A percentile compares a stretch with the other conserved stretches of the same genome.
Evolutionary conservation across 1,284 basidiomycete genomes (phyloP).

Genomic region (Rhodotorula sp.): DNA sequence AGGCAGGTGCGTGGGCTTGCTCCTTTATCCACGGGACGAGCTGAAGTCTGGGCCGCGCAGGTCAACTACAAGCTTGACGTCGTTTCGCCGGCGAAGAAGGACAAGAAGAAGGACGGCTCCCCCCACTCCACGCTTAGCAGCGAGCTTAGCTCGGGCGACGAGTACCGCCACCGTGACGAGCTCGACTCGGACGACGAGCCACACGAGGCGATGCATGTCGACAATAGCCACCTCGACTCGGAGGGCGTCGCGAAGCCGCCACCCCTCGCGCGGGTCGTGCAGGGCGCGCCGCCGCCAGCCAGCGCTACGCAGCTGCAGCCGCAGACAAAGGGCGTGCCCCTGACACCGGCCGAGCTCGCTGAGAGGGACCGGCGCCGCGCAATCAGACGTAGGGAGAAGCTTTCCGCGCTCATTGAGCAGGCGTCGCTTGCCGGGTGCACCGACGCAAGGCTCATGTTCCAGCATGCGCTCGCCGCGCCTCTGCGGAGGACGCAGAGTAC

Average conservation of each 20-base stretch:
- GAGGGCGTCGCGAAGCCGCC: not conserved
- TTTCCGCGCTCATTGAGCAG: too few species aligned
- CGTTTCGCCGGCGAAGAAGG: conserved; percentile 5
- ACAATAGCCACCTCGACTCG: not conserved
- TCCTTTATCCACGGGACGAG: too few species aligned
- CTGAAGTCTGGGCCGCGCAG: not conserved
- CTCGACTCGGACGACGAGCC: conserved; percentile 19
- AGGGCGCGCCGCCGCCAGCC: not conserved
- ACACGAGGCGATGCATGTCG: conserved; percentile 3
- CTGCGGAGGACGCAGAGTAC: too few species aligned
- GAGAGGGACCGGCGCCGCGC: too few species aligned
- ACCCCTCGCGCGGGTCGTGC: conserved; percentile 4
- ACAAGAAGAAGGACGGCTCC: not conserved
- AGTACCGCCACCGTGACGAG: conserved; percentile 19
- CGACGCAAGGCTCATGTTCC: too few species aligned
- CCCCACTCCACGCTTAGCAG: not conserved
- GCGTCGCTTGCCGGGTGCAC: too few species aligned
- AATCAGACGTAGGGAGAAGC: too few species aligned
- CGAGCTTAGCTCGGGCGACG: conserved; percentile 17
- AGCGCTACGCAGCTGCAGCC: not conserved
- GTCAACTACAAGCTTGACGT: conserved; percentile 25
- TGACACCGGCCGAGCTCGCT: not conserved
- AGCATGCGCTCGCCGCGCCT: too few species aligned
- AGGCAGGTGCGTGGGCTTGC: conserved; percentile 5
- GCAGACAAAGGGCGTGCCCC: not conserved